Evolutionary conservation across 1,139 yeast genomes (phyloP), one percentile per base, ranked within the genome.

Genomic region (Saccharomyces hybrid): DNA sequence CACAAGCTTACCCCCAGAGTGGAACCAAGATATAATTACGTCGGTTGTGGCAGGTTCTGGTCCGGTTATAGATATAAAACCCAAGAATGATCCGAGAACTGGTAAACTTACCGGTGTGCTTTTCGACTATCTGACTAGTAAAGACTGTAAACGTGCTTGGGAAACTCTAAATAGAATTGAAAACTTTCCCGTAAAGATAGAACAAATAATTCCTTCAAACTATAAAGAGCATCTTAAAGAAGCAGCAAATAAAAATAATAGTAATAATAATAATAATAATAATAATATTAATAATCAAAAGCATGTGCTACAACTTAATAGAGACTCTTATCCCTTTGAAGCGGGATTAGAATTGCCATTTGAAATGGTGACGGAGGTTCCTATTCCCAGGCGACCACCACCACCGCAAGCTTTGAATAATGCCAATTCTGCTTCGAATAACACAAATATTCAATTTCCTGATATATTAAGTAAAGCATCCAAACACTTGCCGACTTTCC

Each of bases 401-500:
- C 34, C 34, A 31, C 34, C 34, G 34, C 34, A 31, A 31, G 53
- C 59, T 5, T 46, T 54, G 1, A 16, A 62, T 2, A 51, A 27
- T 9, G 47, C 44, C n/a, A 48, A 31, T 14, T 47, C 50, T 26
- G 47, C 26, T 23, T 27, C 38, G 41, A 47, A 47, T 16, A 54
- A 48, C 20, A 50, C 38, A 8, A 53, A 50, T 9, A 66, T 64
- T 27, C 67, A 63, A 32, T 72, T 76, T 63, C 83, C 84, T 1
- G 74, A 73, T 48, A 72, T 75, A 26, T 64, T 78, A 46, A 70
- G 79, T 30, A 74, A 75, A 60, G 86, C 87, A 0, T 73, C 84
- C 0, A 75, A 74, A 54, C 73, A 68, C 54, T 68, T 84, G 54
- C 86, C 87, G 1, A 73, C 71, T 50, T 78, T 81, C 27, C 73